Conservation (phyloP, 2,329 filamentous ascomycete genomes). For the Aspergillus persii region DNA sequence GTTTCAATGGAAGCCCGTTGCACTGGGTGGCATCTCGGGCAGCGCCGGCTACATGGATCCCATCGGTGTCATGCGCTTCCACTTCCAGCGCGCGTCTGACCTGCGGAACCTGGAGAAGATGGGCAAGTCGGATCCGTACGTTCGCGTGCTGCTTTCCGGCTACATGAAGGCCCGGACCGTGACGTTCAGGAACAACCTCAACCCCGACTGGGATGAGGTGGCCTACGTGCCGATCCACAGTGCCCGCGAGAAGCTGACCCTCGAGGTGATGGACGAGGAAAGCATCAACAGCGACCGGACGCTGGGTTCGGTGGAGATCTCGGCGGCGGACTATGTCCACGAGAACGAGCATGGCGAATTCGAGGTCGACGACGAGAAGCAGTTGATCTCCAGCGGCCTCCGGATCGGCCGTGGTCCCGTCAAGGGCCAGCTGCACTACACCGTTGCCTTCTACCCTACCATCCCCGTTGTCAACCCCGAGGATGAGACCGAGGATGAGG, state of each 20-base stretch:
- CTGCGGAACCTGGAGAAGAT: conserved; percentile 91
- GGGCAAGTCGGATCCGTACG: conserved; percentile 96
- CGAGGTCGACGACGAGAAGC: conserved; percentile 73
- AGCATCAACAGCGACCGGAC: conserved; percentile 87
- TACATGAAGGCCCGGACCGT: conserved; percentile 90
- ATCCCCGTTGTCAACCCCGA: conserved; percentile 87
- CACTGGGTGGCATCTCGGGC: conserved; percentile 71
- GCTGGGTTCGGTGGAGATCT: conserved; percentile 76
- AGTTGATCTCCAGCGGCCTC: conserved; percentile 64
- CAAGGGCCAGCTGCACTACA: conserved; percentile 82
- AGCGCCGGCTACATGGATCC: conserved; percentile 88
- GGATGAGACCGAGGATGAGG: conserved; percentile 53
- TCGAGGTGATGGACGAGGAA: conserved; percentile 98
- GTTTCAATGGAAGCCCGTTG: conserved; percentile 93
- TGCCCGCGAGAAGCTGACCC: conserved; percentile 72
- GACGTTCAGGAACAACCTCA: conserved; percentile 92
- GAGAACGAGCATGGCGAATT: conserved; percentile 81
- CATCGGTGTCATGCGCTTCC: conserved; percentile 90
- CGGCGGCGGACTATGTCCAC: conserved; percentile 72
- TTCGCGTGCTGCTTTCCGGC: conserved; percentile 81
- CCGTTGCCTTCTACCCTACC: conserved; percentile 84
- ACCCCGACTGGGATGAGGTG: conserved; percentile 94
- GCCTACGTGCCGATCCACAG: conserved; percentile 91
- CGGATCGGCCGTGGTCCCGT: conserved; percentile 67
- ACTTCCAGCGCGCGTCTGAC: conserved; percentile 79